Evolutionary conservation across 257 asterid species (phyloP), one percentile per base, ranked within the genome.

Genomic region (Dorcoceras hygrometricum): DNA sequence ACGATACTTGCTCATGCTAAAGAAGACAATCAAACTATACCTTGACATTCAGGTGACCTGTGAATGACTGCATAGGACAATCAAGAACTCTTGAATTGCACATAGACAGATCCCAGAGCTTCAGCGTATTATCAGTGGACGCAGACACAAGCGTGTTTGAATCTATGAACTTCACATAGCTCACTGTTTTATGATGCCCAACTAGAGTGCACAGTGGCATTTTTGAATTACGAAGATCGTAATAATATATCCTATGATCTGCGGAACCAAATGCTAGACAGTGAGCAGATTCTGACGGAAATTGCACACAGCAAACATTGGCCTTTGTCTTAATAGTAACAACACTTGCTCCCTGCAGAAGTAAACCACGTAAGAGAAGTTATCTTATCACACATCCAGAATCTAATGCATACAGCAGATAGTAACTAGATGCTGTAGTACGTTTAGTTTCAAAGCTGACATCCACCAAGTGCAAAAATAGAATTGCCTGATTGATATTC

Each of bases 401-500:
- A 77, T 71, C 64, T 62, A 82, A 78, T 75, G 72, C 79, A 73
- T 74, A 65, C 68, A 73, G 73, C 80, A 76, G 16, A 74, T 63
- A 65, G 73, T 73, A 76, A 74, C 81, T 80, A 75, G 86, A 84
- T 82, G 78, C 82, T 77, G 76, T 83, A 82, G 89, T 86, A 87
- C 92, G 92, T 85, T 88, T 86, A 80, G 90, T 86, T 90, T 88
- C 91, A 89, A 86, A 89, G 95, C 84, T 83, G 92, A 91, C 88
- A 89, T 84, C 88, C 94, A 82, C 84, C 89, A 89, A 88, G 96
- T 92, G 92, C 95, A 81, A 85, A 89, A 86, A 67, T 82, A 90
- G 76, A 86, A 85, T 90, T 94, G 96, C 99, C 99, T 94, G 99
- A 94, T 94, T 94, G 87, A 88, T 90, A 89, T 90, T 94, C 99